Evolutionary conservation across 2,329 filamentous ascomycete species (phyloP), one percentile per base, ranked within the genome.

Genomic region (Arthrocladium fulminans): DNA sequence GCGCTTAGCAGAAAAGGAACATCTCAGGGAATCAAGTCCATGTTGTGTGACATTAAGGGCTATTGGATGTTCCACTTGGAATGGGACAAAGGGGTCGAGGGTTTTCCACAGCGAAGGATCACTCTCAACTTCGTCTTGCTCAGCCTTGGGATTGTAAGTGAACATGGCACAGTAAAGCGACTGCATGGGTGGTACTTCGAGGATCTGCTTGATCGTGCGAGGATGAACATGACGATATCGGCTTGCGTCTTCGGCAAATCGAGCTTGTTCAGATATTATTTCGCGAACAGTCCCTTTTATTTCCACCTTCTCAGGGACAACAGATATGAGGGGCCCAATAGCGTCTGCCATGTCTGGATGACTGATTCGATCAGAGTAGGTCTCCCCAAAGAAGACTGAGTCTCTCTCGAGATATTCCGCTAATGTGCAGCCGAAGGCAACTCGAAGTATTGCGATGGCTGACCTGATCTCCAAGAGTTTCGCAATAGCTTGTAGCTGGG

Each of bases 51-150:
- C 55, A 37, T 70, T 69, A 41, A 70, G 56, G 2, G 67, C 67
- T 52, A 70, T 59, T 0, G 66, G 59, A 50, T 70, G 67, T 43
- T 70, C 67, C 4, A 70, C 67, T 27, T 62, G 60, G n/a, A n/a
- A n/a, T n/a, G n/a, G n/a, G n/a, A n/a, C n/a, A n/a, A n/a, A n/a
- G n/a, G n/a, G n/a, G n/a, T n/a, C n/a, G n/a, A n/a, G n/a, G n/a
- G n/a, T n/a, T n/a, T n/a, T n/a, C n/a, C n/a, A n/a, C 12, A 70
- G 58, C 1, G 61, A 59, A 20, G 68, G 53, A 4, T 60, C 53
- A 50, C 65, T 60, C 12, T 62, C 60, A 3, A 59, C 39, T 40
- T 62, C 58, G 2, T 40, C 50, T 59, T 65, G 68, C 1, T 63
- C 48, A 64, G 65, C 6, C 65, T 50, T 2, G 6, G 32, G 32